Evolutionary conservation across 2,329 filamentous ascomycete species (phyloP), one percentile per base, ranked within the genome.

Genomic region (Stagonosporopsis chrysanthemi): DNA sequence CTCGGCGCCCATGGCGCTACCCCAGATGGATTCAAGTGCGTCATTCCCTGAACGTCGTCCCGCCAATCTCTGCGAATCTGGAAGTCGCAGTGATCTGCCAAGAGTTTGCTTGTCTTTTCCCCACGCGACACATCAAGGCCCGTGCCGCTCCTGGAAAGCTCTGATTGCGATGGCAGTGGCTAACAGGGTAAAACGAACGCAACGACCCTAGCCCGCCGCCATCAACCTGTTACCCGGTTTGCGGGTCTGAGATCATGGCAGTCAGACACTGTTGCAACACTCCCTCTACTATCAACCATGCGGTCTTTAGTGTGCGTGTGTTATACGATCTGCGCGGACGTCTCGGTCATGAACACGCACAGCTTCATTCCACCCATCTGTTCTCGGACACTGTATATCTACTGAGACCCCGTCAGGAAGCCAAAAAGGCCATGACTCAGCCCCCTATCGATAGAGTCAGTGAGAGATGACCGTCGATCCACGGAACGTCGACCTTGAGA

Each of bases 1-100:
- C 45, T 63, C 64, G 69, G 71, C 67, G 70, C 60, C 56, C 46
- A 66, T 71, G 72, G 73, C 73, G 70, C 63, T 58, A 60, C 62
- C 62, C 63, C 59, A 64, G 62, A 58, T 55, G 66, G 67, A 67
- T 57, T 47, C 52, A 65, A 72, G 72, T 65, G 71, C 71, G 68
- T 73, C 69, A 71, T 68, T 40, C 57, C 62, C 65, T 65, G 63
- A 55, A 58, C 60, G 61, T 44, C 54, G 48, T 55, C 45, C 55
- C 58, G 42, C 56, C 62, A 59, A 56, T 68, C 65, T 60, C 50
- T 48, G 57, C 60, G 60, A 64, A 59, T 62, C 52, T 56, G 56
- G 60, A 67, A 56, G 56, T 33, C 49, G 22, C 35, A 58, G 55
- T 60, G 24, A 40, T 40, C 41, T 48, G 66, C 66, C 70, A 68